Percentiles rank a stretch among this genome's conserved stretches.
Conservation (phyloP, 495 filamentous ascomycete species). For the Aspergillus indologenus region DNA sequence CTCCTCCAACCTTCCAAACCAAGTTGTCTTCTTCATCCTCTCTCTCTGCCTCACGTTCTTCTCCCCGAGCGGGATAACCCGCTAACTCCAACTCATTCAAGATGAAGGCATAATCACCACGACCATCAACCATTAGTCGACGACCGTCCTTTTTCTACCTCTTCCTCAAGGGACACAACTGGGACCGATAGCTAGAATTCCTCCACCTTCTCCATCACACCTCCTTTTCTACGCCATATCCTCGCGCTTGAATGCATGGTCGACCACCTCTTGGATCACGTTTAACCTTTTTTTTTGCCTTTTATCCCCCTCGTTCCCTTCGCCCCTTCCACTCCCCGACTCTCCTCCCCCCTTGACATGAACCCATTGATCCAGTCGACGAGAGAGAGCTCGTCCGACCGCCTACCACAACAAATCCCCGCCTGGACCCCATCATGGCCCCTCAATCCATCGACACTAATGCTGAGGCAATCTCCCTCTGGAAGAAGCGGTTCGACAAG, state of each 20-base stretch:
- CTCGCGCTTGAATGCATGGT: neutral
- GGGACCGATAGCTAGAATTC: neutral
- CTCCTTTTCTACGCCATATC: neutral
- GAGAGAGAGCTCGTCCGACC: conserved; percentile 24
- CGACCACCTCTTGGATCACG: neutral
- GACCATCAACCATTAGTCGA: neutral
- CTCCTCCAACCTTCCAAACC: conserved; percentile 5
- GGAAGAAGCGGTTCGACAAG: conserved; percentile 25
- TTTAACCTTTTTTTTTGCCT: neutral
- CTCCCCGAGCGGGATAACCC: conserved; percentile 14
- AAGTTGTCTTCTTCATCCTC: neutral
- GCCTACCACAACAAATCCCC: conserved; percentile 16
- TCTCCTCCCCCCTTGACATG: conserved; percentile 24
- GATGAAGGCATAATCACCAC: conserved; percentile 11
- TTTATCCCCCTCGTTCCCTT: neutral
- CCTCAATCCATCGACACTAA: conserved; percentile 11
- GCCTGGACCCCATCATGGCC: conserved; percentile 15
- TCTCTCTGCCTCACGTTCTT: neutral
- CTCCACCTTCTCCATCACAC: too few relatives aligned
- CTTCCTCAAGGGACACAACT: neutral
- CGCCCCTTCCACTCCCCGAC: conserved; percentile 2
- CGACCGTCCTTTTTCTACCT: neutral
- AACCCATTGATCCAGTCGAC: conserved; percentile 19
- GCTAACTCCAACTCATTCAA: conserved; percentile 11
- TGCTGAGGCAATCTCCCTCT: conserved; percentile 16